Percentiles rank a stretch among this genome's conserved stretches.
phyloP scores from a whole-genome alignment of 495 filamentous ascomycete genomes.

The Parmelia sp. region DNA sequence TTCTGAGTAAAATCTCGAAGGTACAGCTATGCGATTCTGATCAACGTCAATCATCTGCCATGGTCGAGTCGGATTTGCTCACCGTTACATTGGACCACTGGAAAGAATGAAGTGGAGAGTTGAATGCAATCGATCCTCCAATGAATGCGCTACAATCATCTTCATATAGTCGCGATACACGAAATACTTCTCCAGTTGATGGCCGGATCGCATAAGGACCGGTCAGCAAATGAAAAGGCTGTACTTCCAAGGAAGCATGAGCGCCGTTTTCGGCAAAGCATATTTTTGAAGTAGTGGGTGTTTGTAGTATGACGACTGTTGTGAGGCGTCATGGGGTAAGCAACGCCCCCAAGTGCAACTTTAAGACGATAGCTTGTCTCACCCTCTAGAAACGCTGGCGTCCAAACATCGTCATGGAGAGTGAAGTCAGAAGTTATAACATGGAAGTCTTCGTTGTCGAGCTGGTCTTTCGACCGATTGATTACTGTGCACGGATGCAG shows the following conservation, averaged over 20 bases:
- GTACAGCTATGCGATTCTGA: slow-evolving; percentile 33
- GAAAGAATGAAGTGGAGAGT: neutral
- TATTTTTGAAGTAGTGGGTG: slow-evolving; percentile 3
- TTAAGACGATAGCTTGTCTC: slow-evolving; percentile 10
- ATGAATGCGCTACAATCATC: slow-evolving; percentile 17
- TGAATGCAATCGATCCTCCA: slow-evolving; percentile 13
- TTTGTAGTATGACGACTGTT: slow-evolving; percentile 17
- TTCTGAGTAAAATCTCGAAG: slow-evolving; percentile 39
- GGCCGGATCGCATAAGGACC: slow-evolving; percentile 16
- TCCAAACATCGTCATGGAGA: slow-evolving; percentile 18
- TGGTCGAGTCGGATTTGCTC: neutral
- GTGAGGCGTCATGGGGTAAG: neutral
- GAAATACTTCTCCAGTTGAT: slow-evolving; percentile 15
- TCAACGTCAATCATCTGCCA: neutral
- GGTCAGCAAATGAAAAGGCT: slow-evolving; percentile 8
- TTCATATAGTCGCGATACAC: slow-evolving; percentile 9
- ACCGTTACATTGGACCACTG: slow-evolving; percentile 13
- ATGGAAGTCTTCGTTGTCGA: slow-evolving; percentile 14
- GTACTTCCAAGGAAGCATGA: neutral
- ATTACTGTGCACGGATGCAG: slow-evolving; percentile 13
- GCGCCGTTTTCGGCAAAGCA: slow-evolving; percentile 7
- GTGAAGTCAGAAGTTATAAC: neutral
- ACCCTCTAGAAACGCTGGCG: slow-evolving; percentile 10
- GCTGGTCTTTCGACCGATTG: slow-evolving; percentile 3
- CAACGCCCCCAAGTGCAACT: neutral